phyloP scores from a whole-genome alignment of 2,329 filamentous ascomycete species.

The Sporothrix protearum region DNA sequence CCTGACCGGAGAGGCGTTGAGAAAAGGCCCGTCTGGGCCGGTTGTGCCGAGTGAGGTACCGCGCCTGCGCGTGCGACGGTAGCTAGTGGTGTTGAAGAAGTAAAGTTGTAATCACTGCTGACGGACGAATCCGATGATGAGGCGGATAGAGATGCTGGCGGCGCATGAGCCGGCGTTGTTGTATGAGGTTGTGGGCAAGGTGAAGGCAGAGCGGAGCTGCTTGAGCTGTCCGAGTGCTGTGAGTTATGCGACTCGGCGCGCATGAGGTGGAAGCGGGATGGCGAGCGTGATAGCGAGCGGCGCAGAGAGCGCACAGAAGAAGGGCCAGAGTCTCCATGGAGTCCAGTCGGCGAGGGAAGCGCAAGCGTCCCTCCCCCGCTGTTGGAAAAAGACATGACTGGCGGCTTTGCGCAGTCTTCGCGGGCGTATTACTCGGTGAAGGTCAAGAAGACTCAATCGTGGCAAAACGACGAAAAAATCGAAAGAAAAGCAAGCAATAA shows the following conservation, averaged over 20 bases:
- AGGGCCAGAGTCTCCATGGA: slow-evolving; percentile 72
- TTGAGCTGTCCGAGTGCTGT: slow-evolving; percentile 48
- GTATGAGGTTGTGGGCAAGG: slow-evolving; percentile 40
- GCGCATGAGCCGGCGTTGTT: slow-evolving; percentile 27
- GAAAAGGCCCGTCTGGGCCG: slow-evolving; percentile 41
- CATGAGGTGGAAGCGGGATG: slow-evolving; percentile 75
- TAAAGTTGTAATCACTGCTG: slow-evolving; percentile 17
- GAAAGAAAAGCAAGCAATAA: background rate
- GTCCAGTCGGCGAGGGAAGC: slow-evolving; percentile 79
- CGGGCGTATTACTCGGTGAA: background rate
- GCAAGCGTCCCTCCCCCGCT: slow-evolving; percentile 73
- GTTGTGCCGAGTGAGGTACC: slow-evolving; percentile 27
- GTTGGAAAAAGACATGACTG: slow-evolving; percentile 56
- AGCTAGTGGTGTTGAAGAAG: slow-evolving; percentile 19
- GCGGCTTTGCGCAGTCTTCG: background rate
- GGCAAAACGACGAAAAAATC: background rate
- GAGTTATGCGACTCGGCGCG: slow-evolving; percentile 49
- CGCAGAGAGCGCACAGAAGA: slow-evolving; percentile 78
- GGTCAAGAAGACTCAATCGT: background rate
- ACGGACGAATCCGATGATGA: slow-evolving; percentile 22
- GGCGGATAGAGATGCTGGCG: slow-evolving; percentile 15
- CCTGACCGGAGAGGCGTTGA: slow-evolving; percentile 64
- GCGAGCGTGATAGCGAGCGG: slow-evolving; percentile 87
- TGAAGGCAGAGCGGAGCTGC: slow-evolving; percentile 55
- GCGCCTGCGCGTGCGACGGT: slow-evolving; percentile 26